Evolutionary conservation across 129 eudicot genomes (phyloP), one percentile per base, ranked within the genome.

Genomic region (Sambucus nigra): DNA sequence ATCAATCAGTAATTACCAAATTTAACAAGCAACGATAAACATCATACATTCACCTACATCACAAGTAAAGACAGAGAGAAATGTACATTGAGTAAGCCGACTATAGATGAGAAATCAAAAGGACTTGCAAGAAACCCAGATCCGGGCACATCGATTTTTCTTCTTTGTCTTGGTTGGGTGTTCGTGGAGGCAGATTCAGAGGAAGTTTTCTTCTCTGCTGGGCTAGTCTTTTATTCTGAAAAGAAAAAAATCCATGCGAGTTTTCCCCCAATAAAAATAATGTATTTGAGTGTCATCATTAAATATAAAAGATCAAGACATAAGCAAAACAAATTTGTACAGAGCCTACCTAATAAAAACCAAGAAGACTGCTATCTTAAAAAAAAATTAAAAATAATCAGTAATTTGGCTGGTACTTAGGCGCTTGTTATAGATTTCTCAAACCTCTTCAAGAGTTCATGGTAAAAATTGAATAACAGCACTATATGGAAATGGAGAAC

Each of bases 11-110:
- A 7, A 12, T 32, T 35, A 1, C 3, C 41, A 18, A 46, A 21
- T 3, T 24, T 24, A 23, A 9, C 15, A 54, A 5, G 18, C 15
- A 45, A 19, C 7, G 27, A 15, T 12, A 11, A 7, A 38, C 14
- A 39, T n/a, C 5, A 53, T 14, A 25, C 24, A 22, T 18, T 8
- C 48, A 40, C 10, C n/a, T 10, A 24, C 13, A 39, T 13, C 0
- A 28, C 18, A 14, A 28, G 15, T 12, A 47, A 11, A 24, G 27
- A 47, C 26, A n/a, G n/a, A 57, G 27, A 27, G 19, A 5, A 47
- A 13, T 40, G 47, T 85, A 85, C 98, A 76, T 91, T 82, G 27
- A 91, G 94, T 27, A 91, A 60, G 69, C 95, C 95, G 47, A 89
- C 66, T 86, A 85, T 79, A 23, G 86, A 73, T 41, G 98, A 91